phyloP scores from a whole-genome alignment of 2,329 filamentous ascomycete genomes.

The Zymoseptoria ardabiliae region DNA sequence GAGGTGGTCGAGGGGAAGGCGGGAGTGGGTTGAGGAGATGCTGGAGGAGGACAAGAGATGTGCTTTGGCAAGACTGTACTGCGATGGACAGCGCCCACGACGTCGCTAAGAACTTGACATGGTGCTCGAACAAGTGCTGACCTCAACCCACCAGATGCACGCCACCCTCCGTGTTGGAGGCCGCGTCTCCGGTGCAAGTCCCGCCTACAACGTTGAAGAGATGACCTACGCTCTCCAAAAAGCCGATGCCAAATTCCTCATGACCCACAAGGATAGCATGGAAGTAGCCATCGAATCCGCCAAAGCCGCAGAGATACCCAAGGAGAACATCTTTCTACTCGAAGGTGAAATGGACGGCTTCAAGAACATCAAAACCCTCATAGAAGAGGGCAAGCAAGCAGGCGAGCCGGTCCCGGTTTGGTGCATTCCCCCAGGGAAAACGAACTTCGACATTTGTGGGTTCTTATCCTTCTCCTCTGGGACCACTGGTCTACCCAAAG shows the following conservation, averaged over 20 bases:
- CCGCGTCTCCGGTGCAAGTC: slow-evolving; percentile 54
- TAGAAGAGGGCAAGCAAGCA: slow-evolving; percentile 36
- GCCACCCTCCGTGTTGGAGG: slow-evolving; percentile 48
- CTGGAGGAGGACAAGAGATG: background rate
- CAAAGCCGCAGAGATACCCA: slow-evolving; percentile 46
- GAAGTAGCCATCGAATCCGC: slow-evolving; percentile 50
- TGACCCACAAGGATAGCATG: slow-evolving; percentile 50
- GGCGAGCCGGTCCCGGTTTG: slow-evolving; percentile 42
- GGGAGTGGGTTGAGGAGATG: background rate
- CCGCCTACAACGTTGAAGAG: slow-evolving; percentile 60
- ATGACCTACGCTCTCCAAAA: slow-evolving; percentile 59
- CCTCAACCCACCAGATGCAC: slow-evolving; percentile 38
- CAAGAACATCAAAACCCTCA: slow-evolving; percentile 41
- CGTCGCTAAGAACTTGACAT: background rate
- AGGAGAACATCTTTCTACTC: slow-evolving; percentile 49
- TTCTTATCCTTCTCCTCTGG: slow-evolving; percentile 46
- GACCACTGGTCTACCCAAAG: slow-evolving; percentile 46
- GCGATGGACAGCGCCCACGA: too few species aligned
- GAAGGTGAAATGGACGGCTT: slow-evolving; percentile 48
- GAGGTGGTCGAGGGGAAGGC: background rate
- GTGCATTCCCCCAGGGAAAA: slow-evolving; percentile 45
- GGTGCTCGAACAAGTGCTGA: background rate
- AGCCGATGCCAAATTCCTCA: slow-evolving; percentile 49
- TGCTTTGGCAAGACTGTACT: too few species aligned
- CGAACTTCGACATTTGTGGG: slow-evolving; percentile 50